A percentile compares a stretch with the other conserved stretches of the same genome.
Evolutionary conservation across 306 rosid species (phyloP).

Genomic region (Biancaea sappan): DNA sequence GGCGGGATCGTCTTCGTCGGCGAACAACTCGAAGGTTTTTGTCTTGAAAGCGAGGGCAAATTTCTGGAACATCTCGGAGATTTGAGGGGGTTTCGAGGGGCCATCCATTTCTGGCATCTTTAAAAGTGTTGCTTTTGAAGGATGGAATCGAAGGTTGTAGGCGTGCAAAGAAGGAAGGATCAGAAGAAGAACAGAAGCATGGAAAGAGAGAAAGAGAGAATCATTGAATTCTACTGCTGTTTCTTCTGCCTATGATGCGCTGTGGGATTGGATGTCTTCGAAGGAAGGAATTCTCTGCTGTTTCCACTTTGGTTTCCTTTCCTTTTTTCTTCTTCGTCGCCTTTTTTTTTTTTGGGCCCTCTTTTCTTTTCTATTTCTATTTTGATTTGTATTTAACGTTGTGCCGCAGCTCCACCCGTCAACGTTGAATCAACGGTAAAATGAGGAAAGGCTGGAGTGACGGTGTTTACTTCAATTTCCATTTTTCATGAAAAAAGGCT

Average conservation of each 20-base stretch:
- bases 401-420: too few species aligned
- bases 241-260: constrained; percentile 22
- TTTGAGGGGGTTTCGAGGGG: constrained; percentile 77
- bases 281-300: constrained; percentile 51
- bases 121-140: background rate
- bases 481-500: too few species aligned
- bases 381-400: background rate
- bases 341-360: too few species aligned
- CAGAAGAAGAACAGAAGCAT: background rate
- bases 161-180: background rate
- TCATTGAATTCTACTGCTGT: constrained; percentile 38
- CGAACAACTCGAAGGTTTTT: constrained; percentile 85
- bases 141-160: background rate
- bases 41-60: constrained; percentile 90
- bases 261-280: constrained; percentile 49
- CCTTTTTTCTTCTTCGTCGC: too few species aligned
- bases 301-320: constrained; percentile 14
- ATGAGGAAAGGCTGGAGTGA: too few species aligned
- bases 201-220: constrained; percentile 7
- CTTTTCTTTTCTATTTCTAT: background rate
- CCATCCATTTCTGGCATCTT: constrained; percentile 63
- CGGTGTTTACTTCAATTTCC: too few species aligned
- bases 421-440: too few species aligned
- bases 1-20: constrained; percentile 57
- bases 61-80: constrained; percentile 91